phyloP scores from a whole-genome alignment of 768 basidiomycete genomes.

The Leucosporidium creatinivorum region DNA sequence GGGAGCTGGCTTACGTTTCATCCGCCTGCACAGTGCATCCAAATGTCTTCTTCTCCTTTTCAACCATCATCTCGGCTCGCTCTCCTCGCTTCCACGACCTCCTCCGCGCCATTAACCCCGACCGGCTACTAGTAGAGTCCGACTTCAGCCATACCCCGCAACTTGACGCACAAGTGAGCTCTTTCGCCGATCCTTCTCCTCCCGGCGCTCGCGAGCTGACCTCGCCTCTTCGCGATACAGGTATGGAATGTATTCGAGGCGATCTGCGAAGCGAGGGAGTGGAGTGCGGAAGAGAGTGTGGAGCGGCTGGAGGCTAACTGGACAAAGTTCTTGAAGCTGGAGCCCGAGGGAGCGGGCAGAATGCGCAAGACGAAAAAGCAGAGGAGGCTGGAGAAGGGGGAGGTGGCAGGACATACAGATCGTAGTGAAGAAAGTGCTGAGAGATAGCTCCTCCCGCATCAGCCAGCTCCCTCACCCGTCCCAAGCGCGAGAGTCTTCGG shows the following conservation, averaged over 20 bases:
- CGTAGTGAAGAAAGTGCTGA: no score
- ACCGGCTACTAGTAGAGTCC: constrained; percentile 76
- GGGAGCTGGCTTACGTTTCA: background rate
- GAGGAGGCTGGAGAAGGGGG: no score
- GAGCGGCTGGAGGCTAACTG: constrained; percentile 55
- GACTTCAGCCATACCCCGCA: constrained; percentile 65
- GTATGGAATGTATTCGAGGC: constrained; percentile 65
- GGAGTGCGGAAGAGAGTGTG: constrained; percentile 42
- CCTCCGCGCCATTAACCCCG: constrained; percentile 57
- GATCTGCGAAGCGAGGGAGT: constrained; percentile 56
- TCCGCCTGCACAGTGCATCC: constrained; percentile 51
- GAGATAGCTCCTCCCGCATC: no score
- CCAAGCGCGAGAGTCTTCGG: no score
- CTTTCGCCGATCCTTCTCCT: no score
- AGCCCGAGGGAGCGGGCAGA: no score
- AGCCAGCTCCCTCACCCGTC: no score
- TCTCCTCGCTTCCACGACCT: constrained; percentile 59
- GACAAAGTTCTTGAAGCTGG: no score
- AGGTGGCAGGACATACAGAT: no score
- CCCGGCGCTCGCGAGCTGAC: no score
- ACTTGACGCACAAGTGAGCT: constrained; percentile 55
- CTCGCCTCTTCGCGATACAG: no score
- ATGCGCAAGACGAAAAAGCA: no score
- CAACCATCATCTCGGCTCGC: constrained; percentile 72
- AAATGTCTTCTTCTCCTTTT: constrained; percentile 81